Base-by-base conservation (phyloP, 2,329 filamentous ascomycete species). In the Domatiomyces catenatus region DNA sequence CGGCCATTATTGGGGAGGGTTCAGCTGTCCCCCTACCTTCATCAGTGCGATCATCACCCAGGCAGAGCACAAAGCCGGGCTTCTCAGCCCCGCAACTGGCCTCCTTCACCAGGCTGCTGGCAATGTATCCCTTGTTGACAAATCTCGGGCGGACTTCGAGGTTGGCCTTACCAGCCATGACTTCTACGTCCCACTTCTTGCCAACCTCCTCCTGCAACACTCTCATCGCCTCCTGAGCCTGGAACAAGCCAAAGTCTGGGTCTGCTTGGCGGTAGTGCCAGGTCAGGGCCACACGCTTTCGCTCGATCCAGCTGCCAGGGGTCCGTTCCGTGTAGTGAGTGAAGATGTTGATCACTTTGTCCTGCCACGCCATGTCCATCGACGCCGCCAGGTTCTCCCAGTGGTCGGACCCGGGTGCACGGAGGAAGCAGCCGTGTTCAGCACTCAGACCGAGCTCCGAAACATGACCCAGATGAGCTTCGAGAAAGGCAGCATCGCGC, bases 81-180 rank as follows among this genome's bases (percentile, higher is more conserved):
- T 77, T 76, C 48, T 79, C 72, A 28, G 17, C 24, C 3, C 73
- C 72, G 1, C 67, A 64, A 42, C 72, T 80, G 66, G 93, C 93
- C 46, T 81, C 80, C 19, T 78, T 71, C 39, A 96, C 81, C 17
- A 98, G 75, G 5, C 83, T 80, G 69, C 87, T 89, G 15, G 83
- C 86, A 57, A 96, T 96, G 67, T 93, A 88, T 26, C 92, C 92
- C 73, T 98, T 98, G 75, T 96, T 96, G 70, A 98, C 88, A 62
- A 94, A 94, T 0, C 83, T 89, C 24, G 90, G 90, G n/a, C 92
- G 83, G 28, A 96, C 90, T 68, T 98, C 92, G 22, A 98, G 75
- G 64, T 96, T 96, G 54, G 90, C 90, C 71, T 96, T 98, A 60
- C 92, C 92, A 0, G 81, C 79, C 88, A 96, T 96, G 53, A 98